A percentile compares a stretch with the other conserved stretches of the same genome.
Conservation (phyloP, 2,329 filamentous ascomycete genomes). For the Aspergillus spinulosporus region DNA sequence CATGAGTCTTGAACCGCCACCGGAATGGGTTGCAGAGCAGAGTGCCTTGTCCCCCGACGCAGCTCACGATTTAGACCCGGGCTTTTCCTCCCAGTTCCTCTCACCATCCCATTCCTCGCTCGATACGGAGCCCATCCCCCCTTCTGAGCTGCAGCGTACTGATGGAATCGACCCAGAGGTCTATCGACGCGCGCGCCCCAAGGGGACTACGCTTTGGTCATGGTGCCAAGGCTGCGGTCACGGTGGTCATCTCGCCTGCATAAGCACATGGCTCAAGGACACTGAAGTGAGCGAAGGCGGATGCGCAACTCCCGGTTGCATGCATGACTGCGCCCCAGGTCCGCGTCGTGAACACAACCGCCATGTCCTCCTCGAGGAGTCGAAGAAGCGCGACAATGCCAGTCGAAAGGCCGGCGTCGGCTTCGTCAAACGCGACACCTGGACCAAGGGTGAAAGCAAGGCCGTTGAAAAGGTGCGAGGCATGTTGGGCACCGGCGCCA, state of each 20-base stretch:
- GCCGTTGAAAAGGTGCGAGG: slow-evolving; percentile 49
- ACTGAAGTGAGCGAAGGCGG: slow-evolving; percentile 53
- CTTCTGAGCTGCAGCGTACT: slow-evolving; percentile 29
- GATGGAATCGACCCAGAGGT: slow-evolving; percentile 21
- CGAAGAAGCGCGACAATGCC: slow-evolving; percentile 34
- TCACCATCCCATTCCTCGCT: slow-evolving; percentile 47
- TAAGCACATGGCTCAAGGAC: slow-evolving; percentile 57
- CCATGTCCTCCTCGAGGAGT: slow-evolving; percentile 32
- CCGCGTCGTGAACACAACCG: slow-evolving; percentile 45
- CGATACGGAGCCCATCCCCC: slow-evolving; percentile 33
- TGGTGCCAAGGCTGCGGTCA: slow-evolving; percentile 64
- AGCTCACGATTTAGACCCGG: slow-evolving; percentile 21
- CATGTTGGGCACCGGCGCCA: slow-evolving; percentile 40
- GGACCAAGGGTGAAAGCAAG: slow-evolving; percentile 47
- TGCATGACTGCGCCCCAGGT: slow-evolving; percentile 60
- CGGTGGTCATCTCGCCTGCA: slow-evolving; percentile 59
- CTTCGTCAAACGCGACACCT: slow-evolving; percentile 47
- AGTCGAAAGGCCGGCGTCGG: slow-evolving; percentile 36
- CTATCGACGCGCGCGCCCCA: slow-evolving; percentile 30
- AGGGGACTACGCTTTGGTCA: slow-evolving; percentile 50
- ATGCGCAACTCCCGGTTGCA: slow-evolving; percentile 60
- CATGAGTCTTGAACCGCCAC: slow-evolving; percentile 43
- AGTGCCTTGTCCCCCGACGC: slow-evolving; percentile 15
- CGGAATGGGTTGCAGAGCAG: slow-evolving; percentile 40
- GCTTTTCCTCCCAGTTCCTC: slow-evolving; percentile 43